Percentiles rank a stretch among this genome's conserved stretches.
These are phyloP conservation scores for Metschnikowia proteae DNA, from an alignment of 805 yeast genomes.

Conservation along the genomic window DNA sequence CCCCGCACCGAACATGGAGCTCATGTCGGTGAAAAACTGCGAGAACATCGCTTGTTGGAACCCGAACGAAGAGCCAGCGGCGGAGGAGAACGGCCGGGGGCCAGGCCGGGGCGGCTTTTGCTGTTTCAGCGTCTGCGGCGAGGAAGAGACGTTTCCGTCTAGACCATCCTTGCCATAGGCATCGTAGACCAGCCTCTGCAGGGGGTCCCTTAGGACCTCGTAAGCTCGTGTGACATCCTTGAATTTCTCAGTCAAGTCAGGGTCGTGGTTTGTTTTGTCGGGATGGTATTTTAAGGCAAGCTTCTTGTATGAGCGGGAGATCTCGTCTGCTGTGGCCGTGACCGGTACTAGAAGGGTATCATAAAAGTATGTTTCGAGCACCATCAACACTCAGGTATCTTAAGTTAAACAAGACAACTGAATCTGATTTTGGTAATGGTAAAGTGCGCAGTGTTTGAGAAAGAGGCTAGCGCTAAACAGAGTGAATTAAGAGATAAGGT, in stretches of 20 bases:
- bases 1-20: slow-evolving; percentile 21
- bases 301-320: slow-evolving; percentile 39
- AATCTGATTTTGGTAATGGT: no score
- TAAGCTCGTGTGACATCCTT: slow-evolving; percentile 66
- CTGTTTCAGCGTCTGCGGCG: slow-evolving; percentile 5
- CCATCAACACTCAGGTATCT: slow-evolving; percentile 13
- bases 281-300: slow-evolving; percentile 58
- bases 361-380: slow-evolving; percentile 28
- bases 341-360: slow-evolving; percentile 33
- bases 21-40: slow-evolving; percentile 35
- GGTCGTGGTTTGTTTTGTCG: slow-evolving; percentile 53
- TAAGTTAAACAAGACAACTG: background rate
- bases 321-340: slow-evolving; percentile 35
- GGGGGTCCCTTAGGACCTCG: slow-evolving; percentile 50
- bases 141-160: slow-evolving; percentile 23
- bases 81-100: background rate
- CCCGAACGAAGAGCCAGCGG: slow-evolving; percentile 8
- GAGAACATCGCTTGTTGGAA: slow-evolving; percentile 25
- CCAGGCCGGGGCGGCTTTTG: slow-evolving; percentile 2
- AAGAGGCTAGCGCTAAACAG: background rate
- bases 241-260: slow-evolving; percentile 50
- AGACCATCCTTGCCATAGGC: slow-evolving; percentile 46
- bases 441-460: no score
- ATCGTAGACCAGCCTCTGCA: slow-evolving; percentile 49
- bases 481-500: background rate